These are phyloP conservation scores for Malassezia brasiliensis DNA, from an alignment of 1,284 basidiomycete genomes.

Conservation along the genomic window DNA sequence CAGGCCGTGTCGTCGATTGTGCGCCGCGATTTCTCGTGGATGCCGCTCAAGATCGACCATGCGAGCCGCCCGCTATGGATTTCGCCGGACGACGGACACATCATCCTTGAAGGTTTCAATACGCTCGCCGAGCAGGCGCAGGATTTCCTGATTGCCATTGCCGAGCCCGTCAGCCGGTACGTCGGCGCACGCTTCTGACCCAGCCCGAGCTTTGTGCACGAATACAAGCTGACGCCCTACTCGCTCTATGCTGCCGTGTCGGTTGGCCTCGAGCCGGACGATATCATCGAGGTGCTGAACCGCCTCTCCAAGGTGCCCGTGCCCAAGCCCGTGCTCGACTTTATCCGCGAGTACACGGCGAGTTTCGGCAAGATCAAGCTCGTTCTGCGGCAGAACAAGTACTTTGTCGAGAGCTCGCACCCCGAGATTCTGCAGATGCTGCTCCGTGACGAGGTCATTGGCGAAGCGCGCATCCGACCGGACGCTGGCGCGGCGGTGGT, in stretches of 20 bases:
- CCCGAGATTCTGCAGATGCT: conserved; percentile 43
- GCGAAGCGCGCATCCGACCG: conserved; percentile 30
- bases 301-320: conserved; percentile 46
- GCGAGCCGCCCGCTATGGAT: conserved; percentile 44
- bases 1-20: conserved; percentile 12
- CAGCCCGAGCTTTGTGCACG: conserved; percentile 93
- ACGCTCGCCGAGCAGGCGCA: conserved; percentile 96
- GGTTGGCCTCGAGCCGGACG: conserved; percentile 91
- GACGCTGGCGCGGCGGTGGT: conserved; percentile 14
- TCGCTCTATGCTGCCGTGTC: conserved; percentile 97
- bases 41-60: conserved; percentile 45
- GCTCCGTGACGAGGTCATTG: conserved; percentile 40
- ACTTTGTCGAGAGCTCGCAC: conserved; percentile 47
- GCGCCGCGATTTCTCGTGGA: conserved; percentile 35
- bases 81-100: conserved; percentile 43
- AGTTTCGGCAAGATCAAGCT: conserved; percentile 48
- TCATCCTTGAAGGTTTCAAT: conserved; percentile 47
- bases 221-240: conserved; percentile 96
- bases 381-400: conserved; percentile 47
- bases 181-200: conserved; percentile 45
- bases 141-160: conserved; percentile 94
- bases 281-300: conserved; percentile 81
- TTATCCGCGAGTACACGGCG: conserved; percentile 43
- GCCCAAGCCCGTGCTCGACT: conserved; percentile 37
- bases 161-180: conserved; percentile 95